phyloP scores from a whole-genome alignment of 1,284 basidiomycete species.

The Ustilago loliicola region DNA sequence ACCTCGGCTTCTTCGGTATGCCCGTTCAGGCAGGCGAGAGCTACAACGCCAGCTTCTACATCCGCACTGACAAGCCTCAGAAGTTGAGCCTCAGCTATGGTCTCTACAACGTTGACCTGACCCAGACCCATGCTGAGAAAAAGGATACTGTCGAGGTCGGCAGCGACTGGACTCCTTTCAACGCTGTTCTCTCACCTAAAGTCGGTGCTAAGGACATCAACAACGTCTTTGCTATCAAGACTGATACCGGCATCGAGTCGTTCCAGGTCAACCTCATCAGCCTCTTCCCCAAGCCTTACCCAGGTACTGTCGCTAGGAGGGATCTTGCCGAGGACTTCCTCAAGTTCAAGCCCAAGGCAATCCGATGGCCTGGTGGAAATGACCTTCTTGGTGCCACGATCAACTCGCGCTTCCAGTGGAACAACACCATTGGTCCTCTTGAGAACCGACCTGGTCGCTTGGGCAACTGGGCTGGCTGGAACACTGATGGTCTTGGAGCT shows the following conservation, averaged over 20 bases:
- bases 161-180: slow-evolving; percentile 42
- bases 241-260: slow-evolving; percentile 15
- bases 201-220: slow-evolving; percentile 31
- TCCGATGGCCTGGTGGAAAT: slow-evolving; percentile 79
- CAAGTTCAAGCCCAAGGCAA: slow-evolving; percentile 78
- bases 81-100: slow-evolving; percentile 26
- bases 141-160: slow-evolving; percentile 10
- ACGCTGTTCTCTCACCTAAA: slow-evolving; percentile 9
- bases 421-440: slow-evolving; percentile 75
- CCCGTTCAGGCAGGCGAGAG: slow-evolving; percentile 35
- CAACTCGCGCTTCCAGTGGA: slow-evolving; percentile 78
- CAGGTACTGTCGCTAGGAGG: slow-evolving; percentile 51
- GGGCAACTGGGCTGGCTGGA: slow-evolving; percentile 74
- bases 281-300: slow-evolving; percentile 50
- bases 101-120: slow-evolving; percentile 35
- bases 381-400: slow-evolving; percentile 74
- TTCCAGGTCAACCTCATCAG: slow-evolving; percentile 58
- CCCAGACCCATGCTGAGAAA: background rate
- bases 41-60: slow-evolving; percentile 58
- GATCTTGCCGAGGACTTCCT: slow-evolving; percentile 78
- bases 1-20: slow-evolving; percentile 59
- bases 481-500: slow-evolving; percentile 74
- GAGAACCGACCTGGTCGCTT: slow-evolving; percentile 73
- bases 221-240: slow-evolving; percentile 55
- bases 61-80: slow-evolving; percentile 35